phyloP scores from a whole-genome alignment of 495 filamentous ascomycete genomes.

The Friedmanniomyces endolithicus region DNA sequence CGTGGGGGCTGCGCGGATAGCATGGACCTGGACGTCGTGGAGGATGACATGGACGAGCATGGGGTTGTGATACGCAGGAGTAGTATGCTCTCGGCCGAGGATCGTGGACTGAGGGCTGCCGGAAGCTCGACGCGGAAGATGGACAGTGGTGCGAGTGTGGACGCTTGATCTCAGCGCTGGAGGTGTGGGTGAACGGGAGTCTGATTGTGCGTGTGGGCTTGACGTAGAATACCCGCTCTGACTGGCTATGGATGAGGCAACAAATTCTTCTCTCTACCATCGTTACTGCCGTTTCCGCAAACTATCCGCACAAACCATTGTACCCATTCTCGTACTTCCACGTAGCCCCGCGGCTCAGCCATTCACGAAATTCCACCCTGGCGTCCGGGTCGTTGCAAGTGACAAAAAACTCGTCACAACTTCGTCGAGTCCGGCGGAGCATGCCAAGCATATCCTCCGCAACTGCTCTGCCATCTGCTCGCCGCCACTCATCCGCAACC shows the following conservation, averaged over 20 bases:
- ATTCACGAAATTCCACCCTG: no score
- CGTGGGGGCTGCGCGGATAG: conserved; percentile 6
- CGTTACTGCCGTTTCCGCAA: neutral
- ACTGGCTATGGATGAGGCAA: neutral
- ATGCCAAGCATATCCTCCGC: no score
- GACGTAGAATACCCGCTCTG: neutral
- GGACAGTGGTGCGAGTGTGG: neutral
- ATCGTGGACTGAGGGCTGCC: neutral
- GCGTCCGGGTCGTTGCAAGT: no score
- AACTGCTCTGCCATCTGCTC: no score
- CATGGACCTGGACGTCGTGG: conserved; percentile 20
- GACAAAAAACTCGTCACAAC: no score
- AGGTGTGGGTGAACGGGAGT: neutral
- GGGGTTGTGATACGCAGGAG: conserved; percentile 14
- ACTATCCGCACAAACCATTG: neutral
- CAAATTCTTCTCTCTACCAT: neutral
- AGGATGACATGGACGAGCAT: conserved; percentile 14
- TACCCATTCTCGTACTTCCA: neutral
- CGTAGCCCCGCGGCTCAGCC: no score
- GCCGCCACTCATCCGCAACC: no score
- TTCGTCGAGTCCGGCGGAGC: no score
- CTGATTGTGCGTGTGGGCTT: neutral
- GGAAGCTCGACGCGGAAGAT: conserved; percentile 5
- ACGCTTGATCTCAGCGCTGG: neutral
- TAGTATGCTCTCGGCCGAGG: conserved; percentile 6